phyloP scores from a whole-genome alignment of 2,329 filamentous ascomycete species.

The Gaeumannomyces tritici region DNA sequence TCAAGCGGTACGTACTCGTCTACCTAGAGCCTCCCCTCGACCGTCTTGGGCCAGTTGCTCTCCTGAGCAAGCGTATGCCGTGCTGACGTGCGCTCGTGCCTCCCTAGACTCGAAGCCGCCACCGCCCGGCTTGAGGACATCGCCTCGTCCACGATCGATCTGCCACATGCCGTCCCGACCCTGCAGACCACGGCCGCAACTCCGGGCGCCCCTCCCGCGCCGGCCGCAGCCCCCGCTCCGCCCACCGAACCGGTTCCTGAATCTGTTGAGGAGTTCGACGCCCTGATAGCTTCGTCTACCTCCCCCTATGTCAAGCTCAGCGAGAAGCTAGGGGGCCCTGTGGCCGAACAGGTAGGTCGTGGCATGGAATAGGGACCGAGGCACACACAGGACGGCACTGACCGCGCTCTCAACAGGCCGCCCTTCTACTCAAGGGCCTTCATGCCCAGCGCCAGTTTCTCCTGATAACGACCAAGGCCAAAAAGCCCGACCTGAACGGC shows the following conservation, averaged over 20 bases:
- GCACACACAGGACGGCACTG: neutral
- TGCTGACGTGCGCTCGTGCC: constrained; percentile 34
- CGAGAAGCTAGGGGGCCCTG: constrained; percentile 64
- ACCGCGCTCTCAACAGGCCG: constrained; percentile 23
- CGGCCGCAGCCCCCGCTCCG: constrained; percentile 25
- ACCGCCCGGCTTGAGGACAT: constrained; percentile 96
- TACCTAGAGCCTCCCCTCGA: neutral
- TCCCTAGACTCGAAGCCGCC: constrained; percentile 80
- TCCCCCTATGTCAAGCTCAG: constrained; percentile 71
- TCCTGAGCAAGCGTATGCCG: constrained; percentile 12
- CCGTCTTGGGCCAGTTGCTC: neutral
- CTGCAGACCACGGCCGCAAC: constrained; percentile 28
- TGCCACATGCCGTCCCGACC: constrained; percentile 39
- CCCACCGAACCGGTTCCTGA: constrained; percentile 55
- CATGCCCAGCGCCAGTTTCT: constrained; percentile 80
- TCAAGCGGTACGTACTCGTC: constrained; percentile 70
- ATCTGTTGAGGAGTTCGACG: constrained; percentile 81
- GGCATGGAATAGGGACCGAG: neutral
- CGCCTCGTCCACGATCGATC: constrained; percentile 62
- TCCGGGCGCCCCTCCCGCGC: constrained; percentile 22
- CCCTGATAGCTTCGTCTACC: constrained; percentile 63
- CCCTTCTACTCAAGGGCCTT: constrained; percentile 56
- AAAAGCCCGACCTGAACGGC: constrained; percentile 68
- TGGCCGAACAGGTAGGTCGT: constrained; percentile 64
- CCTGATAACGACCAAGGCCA: constrained; percentile 78